Evolutionary conservation across 306 rosid genomes (phyloP).

Genomic region (Cicer cuneatum): DNA sequence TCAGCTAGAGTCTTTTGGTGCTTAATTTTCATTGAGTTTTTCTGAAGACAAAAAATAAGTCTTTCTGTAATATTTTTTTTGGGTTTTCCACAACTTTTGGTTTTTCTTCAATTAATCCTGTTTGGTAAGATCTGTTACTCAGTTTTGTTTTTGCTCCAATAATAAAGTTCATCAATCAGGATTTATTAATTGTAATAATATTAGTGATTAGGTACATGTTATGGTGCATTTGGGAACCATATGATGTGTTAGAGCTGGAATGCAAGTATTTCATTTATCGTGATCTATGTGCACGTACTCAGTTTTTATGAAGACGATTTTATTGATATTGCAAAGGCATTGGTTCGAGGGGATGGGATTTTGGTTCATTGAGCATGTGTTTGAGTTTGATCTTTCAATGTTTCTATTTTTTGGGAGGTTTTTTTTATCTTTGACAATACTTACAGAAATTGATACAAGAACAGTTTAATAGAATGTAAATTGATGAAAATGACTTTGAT

Average conservation of each 20-base stretch:
- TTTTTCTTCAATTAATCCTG: slow-evolving; percentile 22
- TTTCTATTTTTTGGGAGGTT: not conserved
- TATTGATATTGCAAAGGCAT: not conserved
- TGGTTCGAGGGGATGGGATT: not conserved
- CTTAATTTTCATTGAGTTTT: slow-evolving; percentile 36
- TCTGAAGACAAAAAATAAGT: slow-evolving; percentile 30
- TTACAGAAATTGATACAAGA: not conserved
- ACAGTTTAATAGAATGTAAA: not conserved
- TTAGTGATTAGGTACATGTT: slow-evolving; percentile 10
- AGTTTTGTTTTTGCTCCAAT: slow-evolving; percentile 38
- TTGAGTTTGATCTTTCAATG: not conserved
- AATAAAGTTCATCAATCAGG: slow-evolving; percentile 29
- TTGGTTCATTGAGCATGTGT: not conserved
- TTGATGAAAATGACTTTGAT: not conserved
- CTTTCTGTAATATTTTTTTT: slow-evolving; percentile 39
- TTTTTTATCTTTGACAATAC: not conserved
- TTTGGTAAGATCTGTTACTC: slow-evolving; percentile 5
- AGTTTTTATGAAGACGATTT: not conserved
- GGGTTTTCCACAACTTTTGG: slow-evolving; percentile 15
- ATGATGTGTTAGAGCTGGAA: not conserved
- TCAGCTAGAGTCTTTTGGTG: slow-evolving; percentile 33
- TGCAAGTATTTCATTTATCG: not conserved
- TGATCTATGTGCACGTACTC: not conserved
- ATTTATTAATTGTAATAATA: slow-evolving; percentile 34
- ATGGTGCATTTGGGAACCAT: slow-evolving; percentile 2